Percentiles rank a stretch among this genome's conserved stretches.
These are phyloP conservation scores for Clitopilus hobsonii DNA, from an alignment of 768 basidiomycete genomes.

Conservation along the genomic window DNA sequence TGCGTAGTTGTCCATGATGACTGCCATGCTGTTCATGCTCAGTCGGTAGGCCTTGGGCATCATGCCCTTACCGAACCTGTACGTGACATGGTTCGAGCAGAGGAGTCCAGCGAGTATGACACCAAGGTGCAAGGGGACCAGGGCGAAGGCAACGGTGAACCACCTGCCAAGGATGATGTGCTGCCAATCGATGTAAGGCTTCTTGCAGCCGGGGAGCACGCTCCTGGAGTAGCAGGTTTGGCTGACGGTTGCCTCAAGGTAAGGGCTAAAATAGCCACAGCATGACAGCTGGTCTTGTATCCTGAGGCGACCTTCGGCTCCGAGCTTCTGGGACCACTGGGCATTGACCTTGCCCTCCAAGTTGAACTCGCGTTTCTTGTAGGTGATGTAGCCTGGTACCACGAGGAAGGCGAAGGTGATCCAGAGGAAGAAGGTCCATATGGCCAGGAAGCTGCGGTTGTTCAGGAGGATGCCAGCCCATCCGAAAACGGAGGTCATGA, in stretches of 20 bases:
- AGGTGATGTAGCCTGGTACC: constrained; percentile 75
- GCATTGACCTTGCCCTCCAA: constrained; percentile 76
- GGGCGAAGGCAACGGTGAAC: constrained; percentile 59
- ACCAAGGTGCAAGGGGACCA: constrained; percentile 63
- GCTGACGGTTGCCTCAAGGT: constrained; percentile 70
- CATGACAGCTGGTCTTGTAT: constrained; percentile 73
- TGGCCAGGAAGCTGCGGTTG: constrained; percentile 78
- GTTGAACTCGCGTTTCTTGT: constrained; percentile 52
- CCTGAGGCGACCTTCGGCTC: constrained; percentile 51
- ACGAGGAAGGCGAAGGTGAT: constrained; percentile 67
- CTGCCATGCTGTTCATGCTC: constrained; percentile 64
- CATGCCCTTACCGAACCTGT: constrained; percentile 85
- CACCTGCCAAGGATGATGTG: constrained; percentile 48
- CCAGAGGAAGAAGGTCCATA: constrained; percentile 78
- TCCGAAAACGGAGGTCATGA: constrained; percentile 68
- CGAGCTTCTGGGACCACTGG: constrained; percentile 64
- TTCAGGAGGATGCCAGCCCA: constrained; percentile 84
- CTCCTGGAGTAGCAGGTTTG: constrained; percentile 71
- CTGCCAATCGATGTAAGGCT: constrained; percentile 54
- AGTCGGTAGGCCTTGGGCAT: constrained; percentile 81
- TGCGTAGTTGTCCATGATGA: constrained; percentile 82
- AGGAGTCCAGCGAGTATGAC: constrained; percentile 62
- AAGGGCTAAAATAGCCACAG: constrained; percentile 80
- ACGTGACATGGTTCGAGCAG: constrained; percentile 81
- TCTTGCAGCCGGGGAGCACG: constrained; percentile 72